Evolutionary conservation across 257 asterid genomes (phyloP).

Genomic region (Ajuga chamaepitys): DNA sequence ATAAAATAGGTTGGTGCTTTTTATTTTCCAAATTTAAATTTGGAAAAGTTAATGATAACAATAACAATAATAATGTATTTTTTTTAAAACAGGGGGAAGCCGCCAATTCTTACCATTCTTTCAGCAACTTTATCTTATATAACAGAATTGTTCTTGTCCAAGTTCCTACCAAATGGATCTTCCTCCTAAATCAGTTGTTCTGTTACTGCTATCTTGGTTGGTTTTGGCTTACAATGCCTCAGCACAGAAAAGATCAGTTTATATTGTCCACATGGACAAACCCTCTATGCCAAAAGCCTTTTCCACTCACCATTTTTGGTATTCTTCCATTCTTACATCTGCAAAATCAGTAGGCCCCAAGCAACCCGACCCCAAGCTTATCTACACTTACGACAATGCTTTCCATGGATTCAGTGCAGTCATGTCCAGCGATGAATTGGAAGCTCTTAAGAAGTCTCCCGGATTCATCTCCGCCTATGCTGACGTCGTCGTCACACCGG

Average conservation of each 20-base stretch:
- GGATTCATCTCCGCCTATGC: constrained; percentile 21
- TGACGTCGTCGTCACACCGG: not conserved
- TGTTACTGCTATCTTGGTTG: not conserved
- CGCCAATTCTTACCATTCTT: too few species aligned
- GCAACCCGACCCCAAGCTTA: not conserved
- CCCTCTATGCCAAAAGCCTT: constrained; percentile 12
- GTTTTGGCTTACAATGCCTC: not conserved
- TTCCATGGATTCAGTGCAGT: constrained; percentile 27
- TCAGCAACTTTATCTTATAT: too few species aligned
- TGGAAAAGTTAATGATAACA: too few species aligned
- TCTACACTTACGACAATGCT: constrained; percentile 28
- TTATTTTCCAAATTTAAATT: too few species aligned
- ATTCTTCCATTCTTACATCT: constrained; percentile 12
- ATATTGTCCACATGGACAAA: constrained; percentile 14
- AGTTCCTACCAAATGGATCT: not conserved
- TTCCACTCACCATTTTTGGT: constrained; percentile 9
- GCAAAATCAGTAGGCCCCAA: not conserved
- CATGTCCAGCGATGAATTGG: constrained; percentile 7
- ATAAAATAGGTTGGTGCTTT: too few species aligned
- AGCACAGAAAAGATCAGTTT: not conserved
- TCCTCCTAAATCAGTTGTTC: not conserved
- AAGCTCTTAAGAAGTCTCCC: constrained; percentile 7
- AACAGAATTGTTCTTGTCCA: too few species aligned
- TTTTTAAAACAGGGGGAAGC: too few species aligned
- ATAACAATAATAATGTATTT: too few species aligned